Conservation (phyloP, 148 eudicot species). For the Mesembryanthemum crystallinum region DNA sequence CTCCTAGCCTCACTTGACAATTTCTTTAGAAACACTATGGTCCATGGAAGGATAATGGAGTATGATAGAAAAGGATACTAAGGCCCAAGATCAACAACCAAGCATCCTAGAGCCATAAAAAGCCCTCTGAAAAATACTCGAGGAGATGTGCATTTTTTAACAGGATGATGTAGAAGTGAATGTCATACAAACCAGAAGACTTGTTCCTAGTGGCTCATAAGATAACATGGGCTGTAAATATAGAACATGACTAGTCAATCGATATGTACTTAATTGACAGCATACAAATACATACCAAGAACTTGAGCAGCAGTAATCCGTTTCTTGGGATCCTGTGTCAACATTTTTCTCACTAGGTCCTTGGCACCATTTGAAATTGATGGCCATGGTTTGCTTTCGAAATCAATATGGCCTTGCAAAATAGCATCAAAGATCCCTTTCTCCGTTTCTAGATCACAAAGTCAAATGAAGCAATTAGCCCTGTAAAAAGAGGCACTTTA, state of each 20-base stretch:
- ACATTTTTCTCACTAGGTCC: slow-evolving; percentile 77
- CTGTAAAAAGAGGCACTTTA: not conserved
- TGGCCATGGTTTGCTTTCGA: slow-evolving; percentile 82
- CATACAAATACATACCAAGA: slow-evolving; percentile 87
- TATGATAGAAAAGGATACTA: no score
- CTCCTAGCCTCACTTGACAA: not conserved
- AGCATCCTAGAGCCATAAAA: no score
- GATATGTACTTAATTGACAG: not conserved
- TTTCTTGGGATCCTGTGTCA: slow-evolving; percentile 73
- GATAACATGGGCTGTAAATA: no score
- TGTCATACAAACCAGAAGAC: not conserved
- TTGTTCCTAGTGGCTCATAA: no score
- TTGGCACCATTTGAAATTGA: slow-evolving; percentile 81
- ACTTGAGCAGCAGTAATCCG: slow-evolving; percentile 85
- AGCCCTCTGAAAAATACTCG: no score
- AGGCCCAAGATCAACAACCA: no score
- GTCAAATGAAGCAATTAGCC: slow-evolving; percentile 2
- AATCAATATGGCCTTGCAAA: slow-evolving; percentile 71
- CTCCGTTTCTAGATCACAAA: slow-evolving; percentile 60
- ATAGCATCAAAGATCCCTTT: slow-evolving; percentile 85
- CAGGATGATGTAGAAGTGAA: not conserved
- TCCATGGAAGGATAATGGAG: not conserved
- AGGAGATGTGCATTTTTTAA: not conserved
- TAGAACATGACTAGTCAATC: not conserved
- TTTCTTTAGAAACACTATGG: not conserved